phyloP scores from a whole-genome alignment of 257 asterid genomes.

The Solanum arcanum region DNA sequence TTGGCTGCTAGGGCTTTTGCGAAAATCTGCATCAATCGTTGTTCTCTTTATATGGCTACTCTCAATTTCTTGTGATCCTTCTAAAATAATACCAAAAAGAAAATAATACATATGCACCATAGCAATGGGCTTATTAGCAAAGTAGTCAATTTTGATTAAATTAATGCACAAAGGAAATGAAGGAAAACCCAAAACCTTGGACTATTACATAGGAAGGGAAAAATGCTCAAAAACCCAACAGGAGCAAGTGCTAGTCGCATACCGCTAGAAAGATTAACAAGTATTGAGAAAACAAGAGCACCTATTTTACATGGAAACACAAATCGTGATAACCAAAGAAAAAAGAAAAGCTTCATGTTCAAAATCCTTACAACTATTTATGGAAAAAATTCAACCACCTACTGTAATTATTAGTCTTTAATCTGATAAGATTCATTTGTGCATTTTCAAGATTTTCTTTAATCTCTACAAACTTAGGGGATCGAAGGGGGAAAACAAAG shows the following conservation, averaged over 20 bases:
- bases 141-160: too few species aligned
- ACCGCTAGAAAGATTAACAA: constrained; percentile 19
- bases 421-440: neutral
- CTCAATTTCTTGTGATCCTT: too few species aligned
- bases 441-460: neutral
- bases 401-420: neutral
- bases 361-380: neutral
- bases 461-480: neutral
- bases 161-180: too few species aligned
- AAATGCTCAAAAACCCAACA: too few species aligned
- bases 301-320: neutral
- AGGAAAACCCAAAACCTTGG: too few species aligned
- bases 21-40: too few species aligned
- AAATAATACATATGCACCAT: neutral
- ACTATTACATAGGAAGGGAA: too few species aligned
- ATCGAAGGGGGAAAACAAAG: neutral
- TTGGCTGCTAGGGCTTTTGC: too few species aligned
- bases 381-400: neutral
- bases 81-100: neutral
- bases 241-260: constrained; percentile 1
- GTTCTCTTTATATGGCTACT: too few species aligned
- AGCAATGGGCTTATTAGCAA: too few species aligned
- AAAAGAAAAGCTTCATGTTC: too few species aligned
- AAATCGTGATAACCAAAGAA: neutral
- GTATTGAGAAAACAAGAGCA: neutral